Evolutionary conservation across 2,329 filamentous ascomycete genomes (phyloP), one percentile per base, ranked within the genome.

Genomic region (Pyrenophora tritici-repentis): DNA sequence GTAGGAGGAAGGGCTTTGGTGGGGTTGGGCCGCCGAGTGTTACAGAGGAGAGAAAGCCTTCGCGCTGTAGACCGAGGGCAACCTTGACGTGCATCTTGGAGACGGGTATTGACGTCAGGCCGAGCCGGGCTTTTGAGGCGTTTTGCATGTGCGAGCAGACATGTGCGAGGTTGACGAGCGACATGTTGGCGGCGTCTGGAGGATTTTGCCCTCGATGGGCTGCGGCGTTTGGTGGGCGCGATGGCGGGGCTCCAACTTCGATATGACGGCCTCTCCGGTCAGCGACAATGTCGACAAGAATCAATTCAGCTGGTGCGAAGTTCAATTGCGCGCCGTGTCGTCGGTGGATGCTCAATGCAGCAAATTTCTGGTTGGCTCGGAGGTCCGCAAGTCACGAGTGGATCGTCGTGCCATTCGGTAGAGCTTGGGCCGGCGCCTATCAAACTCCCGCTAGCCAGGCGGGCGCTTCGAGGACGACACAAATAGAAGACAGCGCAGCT

Each of bases 121-220:
- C 89, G 0, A 97, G 85, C 1, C 88, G 86, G n/a, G 89, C 90
- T 67, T 86, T 86, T 49, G 88, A 88, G 61, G 89, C 90, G 79
- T 97, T 97, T 74, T 94, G 90, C 50, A 97, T 82, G 78, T 96
- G 91, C 61, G 91, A 91, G 81, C 90, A 95, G 76, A 92, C 85
- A 79, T 93, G 80, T 65, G 85, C 82, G 59, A 96, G 83, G 75
- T 87, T 85, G 70, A 83, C 79, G 76, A 96, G 83, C 66, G 86
- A 89, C 87, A 90, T 89, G 61, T 53, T 61, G 67, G 62, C 47
- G 37, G 50, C 22, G 50, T 43, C 53, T 55, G 46, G 39, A 47
- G 41, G 48, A 38, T 37, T 56, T 43, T 48, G 67, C 67, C 67
- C 68, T 60, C 66, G 54, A 59, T 58, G 69, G 68, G 63, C 65